These are phyloP conservation scores for Lentinula boryana DNA, from an alignment of 768 basidiomycete species.

Conservation along the genomic window DNA sequence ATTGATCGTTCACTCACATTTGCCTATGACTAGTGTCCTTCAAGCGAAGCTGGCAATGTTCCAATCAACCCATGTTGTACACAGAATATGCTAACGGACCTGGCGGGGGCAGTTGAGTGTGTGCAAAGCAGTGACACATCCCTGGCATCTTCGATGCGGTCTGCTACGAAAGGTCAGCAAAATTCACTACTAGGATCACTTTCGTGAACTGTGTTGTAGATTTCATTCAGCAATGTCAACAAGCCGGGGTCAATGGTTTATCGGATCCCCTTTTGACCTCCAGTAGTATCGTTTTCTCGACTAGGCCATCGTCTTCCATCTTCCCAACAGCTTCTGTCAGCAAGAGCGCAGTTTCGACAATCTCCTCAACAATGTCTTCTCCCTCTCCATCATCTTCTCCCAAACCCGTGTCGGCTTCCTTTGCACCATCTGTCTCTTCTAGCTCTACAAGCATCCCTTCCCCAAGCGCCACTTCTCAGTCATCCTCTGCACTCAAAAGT, in stretches of 20 bases:
- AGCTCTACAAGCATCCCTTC: neutral
- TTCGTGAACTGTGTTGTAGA: neutral
- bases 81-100: neutral
- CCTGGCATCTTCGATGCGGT: neutral
- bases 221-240: neutral
- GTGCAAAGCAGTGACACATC: neutral
- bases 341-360: neutral
- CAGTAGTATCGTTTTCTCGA: neutral
- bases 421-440: neutral
- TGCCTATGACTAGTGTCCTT: neutral
- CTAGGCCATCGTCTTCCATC: neutral
- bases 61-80: slow-evolving; percentile 1
- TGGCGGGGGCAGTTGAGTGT: neutral
- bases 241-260: neutral
- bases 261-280: neutral
- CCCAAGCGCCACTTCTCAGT: neutral
- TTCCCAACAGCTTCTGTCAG: neutral
- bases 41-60: neutral
- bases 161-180: neutral
- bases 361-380: neutral
- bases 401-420: neutral
- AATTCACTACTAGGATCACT: too few species aligned
- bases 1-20: neutral
- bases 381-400: neutral
- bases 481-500: neutral